phyloP scores from a whole-genome alignment of 768 basidiomycete species.

The Nidula microcarpa region DNA sequence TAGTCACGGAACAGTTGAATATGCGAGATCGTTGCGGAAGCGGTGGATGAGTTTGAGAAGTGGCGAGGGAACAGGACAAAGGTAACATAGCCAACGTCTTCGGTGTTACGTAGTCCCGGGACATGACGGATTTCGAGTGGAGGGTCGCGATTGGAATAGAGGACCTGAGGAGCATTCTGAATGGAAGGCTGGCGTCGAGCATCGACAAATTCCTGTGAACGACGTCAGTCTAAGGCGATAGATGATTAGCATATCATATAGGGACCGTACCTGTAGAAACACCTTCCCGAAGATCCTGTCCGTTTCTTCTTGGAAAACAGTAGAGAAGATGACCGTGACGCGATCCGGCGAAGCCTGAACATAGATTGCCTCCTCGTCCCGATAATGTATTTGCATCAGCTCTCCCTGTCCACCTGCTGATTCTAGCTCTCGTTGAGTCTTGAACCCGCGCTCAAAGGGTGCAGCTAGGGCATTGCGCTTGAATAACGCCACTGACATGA shows the following conservation, averaged over 20 bases:
- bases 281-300: constrained; percentile 96
- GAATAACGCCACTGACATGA: constrained; percentile 78
- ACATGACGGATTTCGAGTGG: constrained; percentile 94
- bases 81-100: constrained; percentile 94
- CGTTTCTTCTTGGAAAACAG: constrained; percentile 95
- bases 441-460: constrained; percentile 89
- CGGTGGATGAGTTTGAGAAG: constrained; percentile 68
- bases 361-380: constrained; percentile 97
- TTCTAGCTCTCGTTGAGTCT: constrained; percentile 80
- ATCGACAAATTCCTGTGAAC: constrained; percentile 91
- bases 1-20: constrained; percentile 98
- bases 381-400: constrained; percentile 90
- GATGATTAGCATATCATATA: not conserved
- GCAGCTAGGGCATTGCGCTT: constrained; percentile 95
- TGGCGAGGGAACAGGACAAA: constrained; percentile 98
- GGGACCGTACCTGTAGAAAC: constrained; percentile 82
- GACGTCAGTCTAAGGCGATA: constrained; percentile 2
- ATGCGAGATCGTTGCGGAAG: constrained; percentile 83
- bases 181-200: constrained; percentile 90
- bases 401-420: constrained; percentile 69
- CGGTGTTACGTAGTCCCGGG: constrained; percentile 73
- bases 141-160: constrained; percentile 92
- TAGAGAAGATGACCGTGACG: constrained; percentile 97
- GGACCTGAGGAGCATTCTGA: constrained; percentile 95
- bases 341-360: constrained; percentile 91